Percentiles rank a stretch among this genome's conserved stretches.
Conservation (phyloP, 257 asterid species). For the Anisodus tanguticus region DNA sequence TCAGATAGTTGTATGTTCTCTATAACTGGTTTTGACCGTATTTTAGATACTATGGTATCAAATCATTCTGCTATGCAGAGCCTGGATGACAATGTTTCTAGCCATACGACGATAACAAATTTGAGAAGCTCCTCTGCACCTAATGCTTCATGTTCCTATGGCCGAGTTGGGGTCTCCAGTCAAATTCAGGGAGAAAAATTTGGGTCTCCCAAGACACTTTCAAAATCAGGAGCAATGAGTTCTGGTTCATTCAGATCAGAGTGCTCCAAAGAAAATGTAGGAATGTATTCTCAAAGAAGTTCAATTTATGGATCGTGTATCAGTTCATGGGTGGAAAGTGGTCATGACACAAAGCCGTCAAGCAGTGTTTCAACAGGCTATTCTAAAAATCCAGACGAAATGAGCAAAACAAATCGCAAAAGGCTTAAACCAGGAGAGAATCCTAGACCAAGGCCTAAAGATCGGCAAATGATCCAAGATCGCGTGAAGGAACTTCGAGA, state of each 20-base stretch:
- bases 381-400: constrained; percentile 71
- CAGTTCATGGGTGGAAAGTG: constrained; percentile 73
- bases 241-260: constrained; percentile 49
- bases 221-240: constrained; percentile 52
- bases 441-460: constrained; percentile 94
- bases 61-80: constrained; percentile 41
- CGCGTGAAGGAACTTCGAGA: constrained; percentile 92
- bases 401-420: constrained; percentile 67
- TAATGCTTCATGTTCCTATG: constrained; percentile 49
- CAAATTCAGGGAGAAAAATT: constrained; percentile 59
- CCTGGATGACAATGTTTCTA: constrained; percentile 60
- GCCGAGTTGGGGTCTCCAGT: constrained; percentile 52
- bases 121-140: constrained; percentile 54
- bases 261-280: constrained; percentile 54
- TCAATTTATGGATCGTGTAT: constrained; percentile 70
- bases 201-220: constrained; percentile 58
- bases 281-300: constrained; percentile 58
- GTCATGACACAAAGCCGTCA: constrained; percentile 51
- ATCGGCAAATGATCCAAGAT: constrained; percentile 98
- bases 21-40: constrained; percentile 55
- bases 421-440: constrained; percentile 92
- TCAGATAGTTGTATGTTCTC: constrained; percentile 60
- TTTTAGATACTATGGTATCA: constrained; percentile 74
- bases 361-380: constrained; percentile 65
- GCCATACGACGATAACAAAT: constrained; percentile 57